Base-by-base conservation (phyloP, 164 flowering plant species). In the Kingdonia uniflora region DNA sequence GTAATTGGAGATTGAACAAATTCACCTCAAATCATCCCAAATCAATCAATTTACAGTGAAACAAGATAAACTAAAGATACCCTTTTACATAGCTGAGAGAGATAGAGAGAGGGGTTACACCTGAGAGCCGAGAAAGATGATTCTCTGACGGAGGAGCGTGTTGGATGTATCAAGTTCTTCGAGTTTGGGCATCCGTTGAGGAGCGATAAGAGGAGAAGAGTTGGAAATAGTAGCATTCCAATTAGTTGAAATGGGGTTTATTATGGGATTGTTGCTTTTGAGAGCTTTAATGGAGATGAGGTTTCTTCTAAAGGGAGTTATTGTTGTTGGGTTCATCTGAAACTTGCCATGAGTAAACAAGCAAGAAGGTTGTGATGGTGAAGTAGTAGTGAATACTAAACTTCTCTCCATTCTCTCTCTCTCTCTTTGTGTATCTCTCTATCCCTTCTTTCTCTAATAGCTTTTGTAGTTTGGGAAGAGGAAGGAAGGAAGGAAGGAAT, bases 111-210 rank as follows among this genome's bases (percentile, higher is more conserved):
- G n/a, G n/a, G n/a, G n/a, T n/a, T n/a, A n/a, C n/a, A 87, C 98
- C 94, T 78, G 83, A 53, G 85, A 68, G 16, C 96, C 95, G 68
- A 91, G 60, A 64, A 87, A 91, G 66, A 91, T 54, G 56, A 91
- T 87, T 60, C 98, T 60, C 65, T 91, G 98, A 33, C 90, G 88
- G 26, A 91, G 90, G 60, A 91, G 85, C 98, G 81, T 82, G 64
- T 85, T 85, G 62, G 83, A 76, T 52, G 82, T 64, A 49, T 91
- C 96, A 6, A 91, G 80, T 45, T 91, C 95, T 59, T 87, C 92
- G 52, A 83, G 71, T 61, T 68, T 76, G 33, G 90, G 90, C 61
- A 79, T 57, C 77, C 67, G 57, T 12, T 83, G 64, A 46, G 66
- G 47, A 49, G 76, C 64, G 12, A 71, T 48, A 6, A 80, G 46